Base-by-base conservation (phyloP, 2,329 filamentous ascomycete species). In the Botryotinia narcissicola region DNA sequence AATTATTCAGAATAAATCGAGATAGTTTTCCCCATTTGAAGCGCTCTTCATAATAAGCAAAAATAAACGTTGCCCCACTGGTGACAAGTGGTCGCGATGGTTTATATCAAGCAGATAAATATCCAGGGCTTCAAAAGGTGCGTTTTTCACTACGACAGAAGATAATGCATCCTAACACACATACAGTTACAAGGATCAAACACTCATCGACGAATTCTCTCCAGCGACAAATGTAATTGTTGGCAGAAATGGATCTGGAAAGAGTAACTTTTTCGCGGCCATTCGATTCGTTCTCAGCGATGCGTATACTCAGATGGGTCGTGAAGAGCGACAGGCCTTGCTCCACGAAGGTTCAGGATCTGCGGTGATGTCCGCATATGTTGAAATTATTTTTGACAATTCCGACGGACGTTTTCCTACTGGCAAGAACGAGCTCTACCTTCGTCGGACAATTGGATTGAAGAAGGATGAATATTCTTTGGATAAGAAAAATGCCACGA, bases 51-150 rank as follows among this genome's bases (percentile, higher is more conserved):
- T 46, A 32, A 35, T 16, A 51, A 57, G 46, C 22, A 48, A 62
- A 44, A 62, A 60, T 72, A 20, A 29, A 18, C 60, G 57, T 73
- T 72, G 74, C 76, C 75, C 73, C 75, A 67, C 73, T 72, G 61
- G 73, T 62, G 57, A 75, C 67, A 66, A 73, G 54, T 59, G 16
- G 66, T 74, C 76, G 76, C 78, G 71, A 87, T 82, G 79, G 97
- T 98, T 95, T 96, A 97, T 86, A 98, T 99, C 88, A 99, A 99
- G 84, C 96, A 99, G 86, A 98, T 98, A 83, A 98, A 98, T 83
- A 98, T 99, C 82, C 96, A 99, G 84, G 96, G 96, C 90, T 99
- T 99, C 86, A 99, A 99, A 86, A 98, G 94, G 94, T 97, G 83
- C 78, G 84, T 81, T 10, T 63, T 29, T 2, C 18, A 14, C 60